Evolutionary conservation across 2,329 filamentous ascomycete genomes (phyloP), one percentile per base, ranked within the genome.

Genomic region (Aspergillus fumigatiaffinis): DNA sequence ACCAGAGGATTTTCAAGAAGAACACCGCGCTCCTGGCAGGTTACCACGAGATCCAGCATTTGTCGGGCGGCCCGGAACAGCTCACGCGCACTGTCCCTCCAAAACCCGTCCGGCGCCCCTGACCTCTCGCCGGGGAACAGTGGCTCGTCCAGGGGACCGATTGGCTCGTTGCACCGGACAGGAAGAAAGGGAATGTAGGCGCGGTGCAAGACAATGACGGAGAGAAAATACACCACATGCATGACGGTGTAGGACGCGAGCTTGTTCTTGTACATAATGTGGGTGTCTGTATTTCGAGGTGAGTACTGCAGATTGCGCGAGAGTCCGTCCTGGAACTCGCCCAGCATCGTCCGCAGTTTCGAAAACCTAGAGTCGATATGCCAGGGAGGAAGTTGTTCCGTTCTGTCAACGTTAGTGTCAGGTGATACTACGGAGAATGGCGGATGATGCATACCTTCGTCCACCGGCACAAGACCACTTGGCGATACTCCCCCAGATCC

Each of bases 111-210:
- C 0, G 79, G 78, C 20, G 74, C 67, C 51, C 69, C 69, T 46
- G 75, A 74, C 55, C 77, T 76, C 20, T 80, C 75, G 2, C 75
- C 63, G 1, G 77, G 70, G 50, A 81, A 78, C 2, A 73, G 58
- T 2, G 80, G 80, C 49, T 78, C 77, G 58, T 84, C 82, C 38
- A 83, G 61, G 0, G 82, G 82, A 2, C 83, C 83, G 48, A 77
- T 66, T 2, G 82, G 82, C 63, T 79, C 79, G 23, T 71, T 66
- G 61, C 76, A 78, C 20, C 76, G 74, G 48, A 83, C 70, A 1
- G 82, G 80, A 5, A 83, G 69, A 64, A 83, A 84, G 0, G 82
- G 81, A 14, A 85, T 70, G 60, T 83, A 84, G 54, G 83, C 78
- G 54, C 83, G 77, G 60, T 84, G 80, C 4, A 85, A 75, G 52